phyloP scores from a whole-genome alignment of 1,284 basidiomycete species.

The Somion occarium region DNA sequence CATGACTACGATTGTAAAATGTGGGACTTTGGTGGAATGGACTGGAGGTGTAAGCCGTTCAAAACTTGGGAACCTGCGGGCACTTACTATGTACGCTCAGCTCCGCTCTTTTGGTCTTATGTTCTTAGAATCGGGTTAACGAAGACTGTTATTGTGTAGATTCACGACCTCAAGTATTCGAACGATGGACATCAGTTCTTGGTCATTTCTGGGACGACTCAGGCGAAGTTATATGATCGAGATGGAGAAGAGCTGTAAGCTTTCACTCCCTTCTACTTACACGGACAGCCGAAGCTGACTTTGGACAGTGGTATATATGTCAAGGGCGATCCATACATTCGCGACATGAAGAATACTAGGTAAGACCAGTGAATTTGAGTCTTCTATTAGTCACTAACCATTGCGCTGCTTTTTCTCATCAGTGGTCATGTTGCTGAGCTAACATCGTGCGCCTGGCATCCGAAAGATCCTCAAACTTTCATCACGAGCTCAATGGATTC shows the following conservation, averaged over 20 bases:
- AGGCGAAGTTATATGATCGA: constrained; percentile 85
- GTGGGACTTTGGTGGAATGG: constrained; percentile 99
- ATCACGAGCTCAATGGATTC: constrained; percentile 94
- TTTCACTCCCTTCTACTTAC: constrained; percentile 5
- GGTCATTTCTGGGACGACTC: constrained; percentile 82
- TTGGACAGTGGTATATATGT: constrained; percentile 76
- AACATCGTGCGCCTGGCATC: constrained; percentile 89
- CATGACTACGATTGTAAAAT: constrained; percentile 97
- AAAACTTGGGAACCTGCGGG: constrained; percentile 93
- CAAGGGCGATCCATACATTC: constrained; percentile 97
- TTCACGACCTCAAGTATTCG: constrained; percentile 86
- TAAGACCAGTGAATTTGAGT: constrained; percentile 47
- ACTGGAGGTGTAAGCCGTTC: constrained; percentile 84
- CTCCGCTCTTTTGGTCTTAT: constrained; percentile 5
- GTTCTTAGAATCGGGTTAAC: constrained; percentile 7
- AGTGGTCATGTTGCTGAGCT: constrained; percentile 95
- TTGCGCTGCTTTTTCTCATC: constrained; percentile 10
- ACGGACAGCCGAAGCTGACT: constrained; percentile 28
- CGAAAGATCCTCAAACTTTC: constrained; percentile 77
- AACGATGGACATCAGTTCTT: constrained; percentile 83
- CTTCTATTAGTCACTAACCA: constrained; percentile 4
- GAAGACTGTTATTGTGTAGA: constrained; percentile 40
- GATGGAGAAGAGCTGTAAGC: constrained; percentile 89
- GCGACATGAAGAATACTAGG: constrained; percentile 94
- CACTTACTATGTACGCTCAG: constrained; percentile 77